Evolutionary conservation across 306 rosid genomes (phyloP).

Genomic region (Fagus sylvatica): DNA sequence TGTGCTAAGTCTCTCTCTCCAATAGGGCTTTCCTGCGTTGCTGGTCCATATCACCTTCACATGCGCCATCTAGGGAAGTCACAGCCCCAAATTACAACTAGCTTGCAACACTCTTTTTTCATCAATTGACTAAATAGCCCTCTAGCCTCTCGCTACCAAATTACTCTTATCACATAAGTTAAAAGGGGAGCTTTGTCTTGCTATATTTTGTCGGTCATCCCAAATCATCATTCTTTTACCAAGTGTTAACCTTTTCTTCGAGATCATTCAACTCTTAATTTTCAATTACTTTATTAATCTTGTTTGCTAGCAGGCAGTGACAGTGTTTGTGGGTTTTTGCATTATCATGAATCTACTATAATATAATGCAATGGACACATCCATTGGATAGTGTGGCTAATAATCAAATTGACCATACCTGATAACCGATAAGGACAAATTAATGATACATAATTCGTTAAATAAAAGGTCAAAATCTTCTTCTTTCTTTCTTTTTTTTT

Average conservation of each 20-base stretch:
- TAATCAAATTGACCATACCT: too few relatives aligned
- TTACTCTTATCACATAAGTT: not conserved
- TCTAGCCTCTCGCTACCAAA: not conserved
- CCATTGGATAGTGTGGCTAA: too few relatives aligned
- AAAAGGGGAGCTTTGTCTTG: slow-evolving; percentile 16
- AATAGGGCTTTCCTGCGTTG: slow-evolving; percentile 39
- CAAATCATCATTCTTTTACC: not conserved
- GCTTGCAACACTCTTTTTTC: slow-evolving; percentile 16
- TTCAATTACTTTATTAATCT: not conserved
- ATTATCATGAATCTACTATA: too few relatives aligned
- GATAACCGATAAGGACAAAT: too few relatives aligned
- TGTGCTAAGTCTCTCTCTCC: slow-evolving; percentile 41
- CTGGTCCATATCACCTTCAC: slow-evolving; percentile 81
- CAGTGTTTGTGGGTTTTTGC: not conserved
- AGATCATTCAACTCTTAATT: not conserved
- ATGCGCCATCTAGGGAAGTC: slow-evolving; percentile 70
- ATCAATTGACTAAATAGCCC: slow-evolving; percentile 26
- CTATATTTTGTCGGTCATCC: slow-evolving; percentile 20
- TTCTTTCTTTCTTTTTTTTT: slow-evolving; percentile 23
- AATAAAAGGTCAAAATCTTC: not conserved
- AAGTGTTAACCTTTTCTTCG: not conserved
- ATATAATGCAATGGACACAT: too few relatives aligned
- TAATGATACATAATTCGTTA: too few relatives aligned
- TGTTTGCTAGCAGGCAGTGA: slow-evolving; percentile 15
- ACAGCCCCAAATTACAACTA: slow-evolving; percentile 37